A percentile compares a stretch with the other conserved stretches of the same genome.
Conservation (phyloP, 352 stramenopile species). For the Globisporangium recalcitrans region DNA sequence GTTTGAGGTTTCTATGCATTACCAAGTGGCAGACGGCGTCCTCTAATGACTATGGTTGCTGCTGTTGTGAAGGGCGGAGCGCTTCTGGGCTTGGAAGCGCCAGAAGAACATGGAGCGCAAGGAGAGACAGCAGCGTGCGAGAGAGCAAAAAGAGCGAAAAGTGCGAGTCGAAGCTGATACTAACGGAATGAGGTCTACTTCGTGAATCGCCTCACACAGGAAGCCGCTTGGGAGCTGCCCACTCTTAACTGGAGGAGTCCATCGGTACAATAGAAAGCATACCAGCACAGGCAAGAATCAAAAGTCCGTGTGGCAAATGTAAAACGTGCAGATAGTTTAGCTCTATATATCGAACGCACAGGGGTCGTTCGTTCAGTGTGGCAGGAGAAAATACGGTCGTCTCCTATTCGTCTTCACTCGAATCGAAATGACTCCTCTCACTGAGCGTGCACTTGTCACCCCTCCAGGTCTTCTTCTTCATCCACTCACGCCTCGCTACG, state of each 20-base stretch:
- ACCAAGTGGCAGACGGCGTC: no score
- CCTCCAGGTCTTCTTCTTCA: background rate
- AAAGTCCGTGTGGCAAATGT: background rate
- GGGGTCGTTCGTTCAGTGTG: background rate
- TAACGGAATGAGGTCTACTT: constrained; percentile 59
- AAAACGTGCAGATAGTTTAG: constrained; percentile 15
- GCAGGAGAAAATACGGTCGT: background rate
- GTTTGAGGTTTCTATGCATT: no score
- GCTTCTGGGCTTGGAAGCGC: constrained; percentile 46
- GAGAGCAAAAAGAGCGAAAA: constrained; percentile 19
- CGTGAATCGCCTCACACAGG: constrained; percentile 52
- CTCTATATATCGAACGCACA: constrained; percentile 22
- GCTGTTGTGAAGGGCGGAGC: constrained; percentile 30
- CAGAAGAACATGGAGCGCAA: constrained; percentile 25
- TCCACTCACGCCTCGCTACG: background rate
- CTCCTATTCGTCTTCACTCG: background rate
- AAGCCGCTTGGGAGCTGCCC: constrained; percentile 52
- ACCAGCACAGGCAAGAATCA: no score
- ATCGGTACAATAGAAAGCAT: no score
- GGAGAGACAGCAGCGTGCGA: constrained; percentile 16
- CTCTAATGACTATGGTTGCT: background rate
- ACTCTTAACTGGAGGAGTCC: no score
- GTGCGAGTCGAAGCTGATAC: no score
- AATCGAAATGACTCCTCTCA: background rate
- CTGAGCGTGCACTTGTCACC: background rate